Base-by-base conservation (phyloP, 2,329 filamentous ascomycete genomes). In the Colletotrichum tofieldiae region DNA sequence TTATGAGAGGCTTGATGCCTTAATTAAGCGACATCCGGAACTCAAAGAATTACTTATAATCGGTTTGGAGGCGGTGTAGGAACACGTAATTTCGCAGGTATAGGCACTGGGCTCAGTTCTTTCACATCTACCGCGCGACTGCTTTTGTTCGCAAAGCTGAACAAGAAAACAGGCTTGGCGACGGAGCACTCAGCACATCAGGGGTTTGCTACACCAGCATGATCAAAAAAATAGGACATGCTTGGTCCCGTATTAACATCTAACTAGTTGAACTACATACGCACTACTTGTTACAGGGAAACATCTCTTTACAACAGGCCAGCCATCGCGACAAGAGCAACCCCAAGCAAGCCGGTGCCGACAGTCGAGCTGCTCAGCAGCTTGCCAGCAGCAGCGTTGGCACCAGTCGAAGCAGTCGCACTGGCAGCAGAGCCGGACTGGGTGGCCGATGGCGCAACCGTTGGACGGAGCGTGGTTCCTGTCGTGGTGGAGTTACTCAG, bases 401-500 rank as follows among this genome's bases (percentile, higher is more conserved):
- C 54, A 26, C n/a, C 37, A 8, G 65, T 29, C 8, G 65, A 45
- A 23, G 70, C 45, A 26, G 39, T 64, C 3, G 70, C 70, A 54
- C 59, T 65, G n/a, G 70, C 65, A 9, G 64, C 58, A 5, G 68
- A 51, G 58, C 70, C 65, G 23, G 70, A 72, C 39, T 59, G 59
- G 43, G 65, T 70, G n/a, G 65, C 59, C 11, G 59, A 49, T 37
- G 69, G 52, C 8, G 65, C 29, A 16, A 54, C 32, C 26, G 65
- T 60, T 20, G 65, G 59, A 35, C 54, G 45, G 35, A 65, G 41
- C 43, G 52, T 65, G 18, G 65, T 65, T 49, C 52, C 62, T 60
- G 45, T 55, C 26, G 54, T 23, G 26, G 59, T 41, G 39, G 65
- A 47, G 23, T 69, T 72, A 12, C 26, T 64, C 65, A 58, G 43